Base-by-base conservation (phyloP, 2,329 filamentous ascomycete species). In the Dryadomyces sulphureus region DNA sequence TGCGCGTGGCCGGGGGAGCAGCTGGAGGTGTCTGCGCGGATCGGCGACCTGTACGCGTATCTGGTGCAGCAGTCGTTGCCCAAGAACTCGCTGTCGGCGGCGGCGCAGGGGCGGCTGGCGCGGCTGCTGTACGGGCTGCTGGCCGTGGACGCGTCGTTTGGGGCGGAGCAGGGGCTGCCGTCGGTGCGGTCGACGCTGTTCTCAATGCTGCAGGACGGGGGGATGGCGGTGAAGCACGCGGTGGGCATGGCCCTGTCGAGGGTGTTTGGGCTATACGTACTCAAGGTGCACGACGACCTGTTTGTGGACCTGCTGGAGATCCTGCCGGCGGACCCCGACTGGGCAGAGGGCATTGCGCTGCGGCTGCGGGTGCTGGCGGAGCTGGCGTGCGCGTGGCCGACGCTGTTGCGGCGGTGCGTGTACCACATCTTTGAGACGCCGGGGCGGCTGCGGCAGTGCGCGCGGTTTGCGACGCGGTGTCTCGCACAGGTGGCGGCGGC, bases 381-480 rank as follows among this genome's bases (percentile, higher is more conserved):
- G 46, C 66, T 98, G 48, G 92, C 84, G 21, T 84, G 86, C 25
- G 66, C 70, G 43, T 96, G 90, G 85, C 80, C 87, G 49, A 94
- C 89, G 0, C 69, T 96, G 19, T 70, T 95, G 38, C 81, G 89
- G 44, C 79, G 84, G 52, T 88, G 87, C 53, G 84, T 94, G 17
- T 98, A 95, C 59, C 84, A 92, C 60, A 88, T 96, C 20, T 94
- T 96, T 54, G 92, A 96, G 60, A 87, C 83, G 0, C 84, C 89
- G 2, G 86, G 84, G 1, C 78, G 79, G 47, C 76, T 94, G 14
- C 63, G 72, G 3, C 63, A 66, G 11, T 82, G 83, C 7, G 68
- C 72, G 19, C 65, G 69, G 19, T 83, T 95, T 62, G 89, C 90
- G 1, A 75, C 74, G 46, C 73, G 73, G 44, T 93, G 86, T 54